phyloP scores from a whole-genome alignment of 75 land plant genomes.

The Picea glauca region DNA sequence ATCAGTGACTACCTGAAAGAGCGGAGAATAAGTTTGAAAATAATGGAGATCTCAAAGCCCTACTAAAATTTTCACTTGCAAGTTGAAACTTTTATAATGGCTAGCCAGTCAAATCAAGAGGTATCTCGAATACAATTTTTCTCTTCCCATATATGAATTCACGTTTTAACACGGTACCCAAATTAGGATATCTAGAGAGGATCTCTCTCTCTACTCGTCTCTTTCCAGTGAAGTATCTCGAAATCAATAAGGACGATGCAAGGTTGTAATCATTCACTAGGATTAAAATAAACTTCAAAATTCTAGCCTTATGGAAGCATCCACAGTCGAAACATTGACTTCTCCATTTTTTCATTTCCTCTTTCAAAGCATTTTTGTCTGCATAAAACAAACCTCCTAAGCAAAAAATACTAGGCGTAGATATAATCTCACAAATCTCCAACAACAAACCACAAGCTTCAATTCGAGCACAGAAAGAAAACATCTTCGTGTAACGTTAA shows the following conservation, averaged over 20 bases:
- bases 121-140: constrained; percentile 78
- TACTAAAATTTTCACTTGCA: constrained; percentile 57
- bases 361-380: too few species aligned
- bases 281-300: constrained; percentile 81
- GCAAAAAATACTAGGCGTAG: too few species aligned
- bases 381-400: too few species aligned
- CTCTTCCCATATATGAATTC: constrained; percentile 95
- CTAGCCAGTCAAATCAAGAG: constrained; percentile 72
- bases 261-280: constrained; percentile 97
- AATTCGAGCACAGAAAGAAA: too few species aligned
- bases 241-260: constrained; percentile 62
- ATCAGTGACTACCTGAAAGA: constrained; percentile 82
- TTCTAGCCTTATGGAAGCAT: constrained; percentile 19
- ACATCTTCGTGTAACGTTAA: too few species aligned
- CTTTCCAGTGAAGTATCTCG: constrained; percentile 92
- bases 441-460: too few species aligned
- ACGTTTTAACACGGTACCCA: constrained; percentile 87
- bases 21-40: constrained; percentile 82
- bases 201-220: constrained; percentile 87
- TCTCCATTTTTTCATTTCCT: constrained; percentile 12
- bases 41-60: constrained; percentile 70
- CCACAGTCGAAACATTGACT: too few species aligned
- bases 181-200: constrained; percentile 66
- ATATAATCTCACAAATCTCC: too few species aligned
- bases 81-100: constrained; percentile 73